These are phyloP conservation scores for Penicillium fimorum DNA, from an alignment of 495 filamentous ascomycete genomes.

Conservation along the genomic window DNA sequence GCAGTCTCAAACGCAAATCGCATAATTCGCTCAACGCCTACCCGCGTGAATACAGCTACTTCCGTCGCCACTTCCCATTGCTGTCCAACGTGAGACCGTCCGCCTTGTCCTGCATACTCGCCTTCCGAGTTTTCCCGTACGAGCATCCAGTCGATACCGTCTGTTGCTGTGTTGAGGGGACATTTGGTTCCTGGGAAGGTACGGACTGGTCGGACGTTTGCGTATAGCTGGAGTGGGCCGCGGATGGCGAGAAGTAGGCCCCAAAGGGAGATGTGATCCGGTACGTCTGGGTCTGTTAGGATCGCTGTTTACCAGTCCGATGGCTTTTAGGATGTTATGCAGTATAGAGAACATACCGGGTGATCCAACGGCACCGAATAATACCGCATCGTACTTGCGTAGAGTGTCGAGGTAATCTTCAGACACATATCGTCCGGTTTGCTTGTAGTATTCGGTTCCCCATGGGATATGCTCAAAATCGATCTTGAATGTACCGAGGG, in stretches of 20 bases:
- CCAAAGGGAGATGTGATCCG: slow-evolving; percentile 53
- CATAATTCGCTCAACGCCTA: slow-evolving; percentile 49
- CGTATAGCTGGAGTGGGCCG: slow-evolving; percentile 50
- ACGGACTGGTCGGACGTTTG: slow-evolving; percentile 49
- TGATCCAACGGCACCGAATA: slow-evolving; percentile 50
- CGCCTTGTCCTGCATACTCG: slow-evolving; percentile 52
- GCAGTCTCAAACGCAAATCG: slow-evolving; percentile 50
- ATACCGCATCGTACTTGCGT: slow-evolving; percentile 41
- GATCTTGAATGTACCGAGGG: slow-evolving; percentile 34
- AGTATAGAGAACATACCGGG: slow-evolving; percentile 23
- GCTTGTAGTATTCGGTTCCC: slow-evolving; percentile 42
- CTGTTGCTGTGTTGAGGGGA: slow-evolving; percentile 36
- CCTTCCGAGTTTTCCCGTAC: slow-evolving; percentile 53
- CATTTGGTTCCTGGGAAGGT: slow-evolving; percentile 44
- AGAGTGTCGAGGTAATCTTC: slow-evolving; percentile 39
- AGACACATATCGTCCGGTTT: slow-evolving; percentile 40
- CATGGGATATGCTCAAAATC: slow-evolving; percentile 42
- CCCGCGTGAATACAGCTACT: slow-evolving; percentile 47
- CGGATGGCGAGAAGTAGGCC: slow-evolving; percentile 49
- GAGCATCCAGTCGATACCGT: slow-evolving; percentile 49
- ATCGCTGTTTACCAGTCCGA: neutral
- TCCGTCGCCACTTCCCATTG: slow-evolving; percentile 50
- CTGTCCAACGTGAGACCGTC: slow-evolving; percentile 39
- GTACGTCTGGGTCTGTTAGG: slow-evolving; percentile 34
- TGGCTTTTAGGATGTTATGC: neutral